A percentile compares a stretch with the other conserved stretches of the same genome.
phyloP scores from a whole-genome alignment of 306 rosid species.

The Quercus aquifolioides region DNA sequence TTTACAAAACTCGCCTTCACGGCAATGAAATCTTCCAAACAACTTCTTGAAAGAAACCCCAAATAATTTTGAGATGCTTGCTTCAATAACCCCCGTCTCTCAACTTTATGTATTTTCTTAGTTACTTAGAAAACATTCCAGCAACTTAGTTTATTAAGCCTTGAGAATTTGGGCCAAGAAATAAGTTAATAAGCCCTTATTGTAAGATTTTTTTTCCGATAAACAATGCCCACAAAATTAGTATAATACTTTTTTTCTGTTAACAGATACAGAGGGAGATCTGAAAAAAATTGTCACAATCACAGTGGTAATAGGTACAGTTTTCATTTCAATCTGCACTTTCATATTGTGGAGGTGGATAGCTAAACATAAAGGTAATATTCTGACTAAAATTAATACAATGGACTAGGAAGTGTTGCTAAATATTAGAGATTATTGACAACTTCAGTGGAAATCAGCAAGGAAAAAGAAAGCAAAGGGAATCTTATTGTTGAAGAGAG shows the following conservation, averaged over 20 bases:
- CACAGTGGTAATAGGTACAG: slow-evolving; percentile 6
- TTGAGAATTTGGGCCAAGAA: no score
- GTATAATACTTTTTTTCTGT: neutral
- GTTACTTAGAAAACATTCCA: no score
- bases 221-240: no score
- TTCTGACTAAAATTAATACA: neutral
- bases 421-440: neutral
- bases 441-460: neutral
- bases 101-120: no score
- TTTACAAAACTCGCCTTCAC: no score
- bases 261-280: neutral
- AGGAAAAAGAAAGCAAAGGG: neutral
- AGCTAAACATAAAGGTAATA: slow-evolving; percentile 6
- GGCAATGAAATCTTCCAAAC: no score
- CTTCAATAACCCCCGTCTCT: no score
- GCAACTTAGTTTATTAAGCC: no score
- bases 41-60: no score
- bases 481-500: neutral
- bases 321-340: neutral
- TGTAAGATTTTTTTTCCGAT: no score
- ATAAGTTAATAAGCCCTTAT: no score
- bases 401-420: neutral
- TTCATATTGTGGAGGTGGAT: slow-evolving; percentile 17
- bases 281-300: neutral
- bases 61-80: no score